phyloP scores from a whole-genome alignment of 495 filamentous ascomycete genomes.

The Rhypophila decipiens region DNA sequence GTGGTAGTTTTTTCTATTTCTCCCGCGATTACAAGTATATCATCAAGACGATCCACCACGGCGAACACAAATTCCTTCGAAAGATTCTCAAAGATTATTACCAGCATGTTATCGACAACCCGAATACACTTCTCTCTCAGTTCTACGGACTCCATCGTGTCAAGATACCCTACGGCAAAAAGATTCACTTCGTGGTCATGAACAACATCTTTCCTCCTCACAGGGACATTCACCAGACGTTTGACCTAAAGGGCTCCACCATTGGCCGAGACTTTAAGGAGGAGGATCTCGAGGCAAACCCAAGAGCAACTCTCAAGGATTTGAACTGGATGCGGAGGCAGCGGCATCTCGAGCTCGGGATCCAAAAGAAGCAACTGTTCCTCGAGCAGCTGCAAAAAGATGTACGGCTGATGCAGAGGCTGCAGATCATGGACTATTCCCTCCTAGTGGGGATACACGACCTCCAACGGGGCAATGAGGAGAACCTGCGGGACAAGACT shows the following conservation, averaged over 20 bases:
- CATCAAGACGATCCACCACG: conserved; percentile 98
- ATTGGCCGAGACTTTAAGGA: conserved; percentile 87
- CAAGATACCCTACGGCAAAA: conserved; percentile 96
- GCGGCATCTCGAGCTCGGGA: conserved; percentile 78
- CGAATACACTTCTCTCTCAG: conserved; percentile 93
- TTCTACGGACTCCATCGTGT: conserved; percentile 98
- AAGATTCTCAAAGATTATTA: conserved; percentile 93
- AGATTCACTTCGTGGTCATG: conserved; percentile 99
- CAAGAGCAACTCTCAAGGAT: conserved; percentile 91
- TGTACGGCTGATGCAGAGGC: conserved; percentile 72
- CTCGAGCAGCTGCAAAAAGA: conserved; percentile 83
- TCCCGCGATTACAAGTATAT: conserved; percentile 99
- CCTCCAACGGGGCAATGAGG: conserved; percentile 80
- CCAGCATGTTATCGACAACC: conserved; percentile 84
- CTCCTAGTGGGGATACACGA: conserved; percentile 94
- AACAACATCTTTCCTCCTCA: conserved; percentile 99
- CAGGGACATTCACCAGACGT: conserved; percentile 93
- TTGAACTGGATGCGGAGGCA: conserved; percentile 91
- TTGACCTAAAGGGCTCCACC: conserved; percentile 96
- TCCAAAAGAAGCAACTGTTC: conserved; percentile 78
- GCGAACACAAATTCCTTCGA: conserved; percentile 89
- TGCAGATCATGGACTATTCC: conserved; percentile 99
- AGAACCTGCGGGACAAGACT: conserved; percentile 91
- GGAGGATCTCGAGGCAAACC: conserved; percentile 80
- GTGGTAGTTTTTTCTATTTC: conserved; percentile 99